Evolutionary conservation across 1,139 yeast species (phyloP).

Genomic region (Wickerhamomyces sp.): DNA sequence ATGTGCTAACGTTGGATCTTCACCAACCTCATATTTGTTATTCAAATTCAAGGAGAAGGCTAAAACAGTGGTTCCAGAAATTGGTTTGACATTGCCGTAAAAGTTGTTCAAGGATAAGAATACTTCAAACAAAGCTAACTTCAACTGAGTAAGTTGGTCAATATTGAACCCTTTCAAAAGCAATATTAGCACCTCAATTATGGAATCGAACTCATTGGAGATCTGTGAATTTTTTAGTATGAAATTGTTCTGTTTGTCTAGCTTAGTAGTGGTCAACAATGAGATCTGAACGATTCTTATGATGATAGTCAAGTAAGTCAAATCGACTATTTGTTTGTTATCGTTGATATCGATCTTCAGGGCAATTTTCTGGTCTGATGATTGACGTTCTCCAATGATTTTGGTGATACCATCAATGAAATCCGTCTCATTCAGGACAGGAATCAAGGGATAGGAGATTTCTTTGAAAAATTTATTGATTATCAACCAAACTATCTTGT

Average conservation of each 20-base stretch:
- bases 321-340: constrained; percentile 9
- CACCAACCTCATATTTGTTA: constrained; percentile 8
- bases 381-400: constrained; percentile 15
- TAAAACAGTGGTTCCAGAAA: constrained; percentile 2
- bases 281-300: constrained; percentile 18
- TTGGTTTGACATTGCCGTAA: constrained; percentile 4
- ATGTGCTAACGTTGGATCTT: constrained; percentile 8
- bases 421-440: constrained; percentile 11
- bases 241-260: constrained; percentile 9
- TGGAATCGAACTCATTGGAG: constrained; percentile 14
- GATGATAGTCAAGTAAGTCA: constrained; percentile 11
- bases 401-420: constrained; percentile 5
- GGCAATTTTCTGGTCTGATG: constrained; percentile 9
- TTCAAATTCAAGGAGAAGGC: constrained; percentile 15
- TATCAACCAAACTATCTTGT: constrained; percentile 17
- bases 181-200: constrained; percentile 11
- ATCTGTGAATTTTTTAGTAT: constrained; percentile 9
- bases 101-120: constrained; percentile 10
- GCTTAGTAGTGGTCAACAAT: constrained; percentile 8
- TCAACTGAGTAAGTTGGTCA: constrained; percentile 9
- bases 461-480: constrained; percentile 16
- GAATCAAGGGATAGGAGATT: constrained; percentile 11
- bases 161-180: constrained; percentile 7
- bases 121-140: constrained; percentile 8
- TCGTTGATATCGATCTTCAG: constrained; percentile 8